Conservation (phyloP, 73 alveolate species). For the Stentor coeruleus region DNA sequence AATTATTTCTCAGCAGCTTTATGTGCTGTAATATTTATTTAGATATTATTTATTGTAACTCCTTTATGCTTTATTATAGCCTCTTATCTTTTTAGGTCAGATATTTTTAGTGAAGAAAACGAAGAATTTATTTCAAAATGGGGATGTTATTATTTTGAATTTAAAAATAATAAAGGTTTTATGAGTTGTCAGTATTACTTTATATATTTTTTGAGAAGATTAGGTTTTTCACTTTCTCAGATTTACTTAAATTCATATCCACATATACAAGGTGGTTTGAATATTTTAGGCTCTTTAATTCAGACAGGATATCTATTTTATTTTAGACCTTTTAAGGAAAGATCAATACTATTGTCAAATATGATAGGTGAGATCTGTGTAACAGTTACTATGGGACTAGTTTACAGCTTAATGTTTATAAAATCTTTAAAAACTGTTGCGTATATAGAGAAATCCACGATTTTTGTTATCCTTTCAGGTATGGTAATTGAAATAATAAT, state of each 20-base stretch:
- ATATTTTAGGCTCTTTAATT: background rate
- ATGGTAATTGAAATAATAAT: too few relatives aligned
- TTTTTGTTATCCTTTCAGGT: too few relatives aligned
- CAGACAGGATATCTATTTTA: background rate
- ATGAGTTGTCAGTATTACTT: background rate
- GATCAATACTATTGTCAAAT: too few relatives aligned
- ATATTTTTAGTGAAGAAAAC: too few relatives aligned
- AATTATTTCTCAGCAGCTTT: background rate
- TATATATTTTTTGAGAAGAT: background rate
- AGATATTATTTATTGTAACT: background rate
- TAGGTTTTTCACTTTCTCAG: background rate
- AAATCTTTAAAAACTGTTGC: too few relatives aligned
- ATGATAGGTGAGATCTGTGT: too few relatives aligned
- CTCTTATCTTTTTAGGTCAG: background rate
- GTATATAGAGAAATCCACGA: too few relatives aligned
- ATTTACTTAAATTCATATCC: background rate
- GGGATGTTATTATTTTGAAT: background rate
- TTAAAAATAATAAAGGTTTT: background rate
- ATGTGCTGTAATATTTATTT: background rate
- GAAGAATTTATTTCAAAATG: background rate
- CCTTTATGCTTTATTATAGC: background rate
- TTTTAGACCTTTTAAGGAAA: background rate
- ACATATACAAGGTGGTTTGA: background rate
- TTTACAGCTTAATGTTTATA: too few relatives aligned
- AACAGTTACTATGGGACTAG: too few relatives aligned